Evolutionary conservation across 805 yeast species (phyloP), one percentile per base, ranked within the genome.

Genomic region (Myxozyma vanderwaltii): DNA sequence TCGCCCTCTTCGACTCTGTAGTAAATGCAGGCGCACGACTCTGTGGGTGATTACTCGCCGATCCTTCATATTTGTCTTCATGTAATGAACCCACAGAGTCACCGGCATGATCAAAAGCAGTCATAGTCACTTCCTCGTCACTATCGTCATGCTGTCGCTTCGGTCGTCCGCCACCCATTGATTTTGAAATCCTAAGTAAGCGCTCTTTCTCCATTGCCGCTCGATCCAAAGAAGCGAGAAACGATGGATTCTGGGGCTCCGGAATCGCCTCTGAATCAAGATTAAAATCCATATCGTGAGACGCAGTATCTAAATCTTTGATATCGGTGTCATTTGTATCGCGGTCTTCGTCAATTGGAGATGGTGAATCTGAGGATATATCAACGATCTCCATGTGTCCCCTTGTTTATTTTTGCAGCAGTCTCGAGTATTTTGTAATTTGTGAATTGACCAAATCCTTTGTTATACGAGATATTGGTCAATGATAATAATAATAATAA

Each of bases 151-250:
- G 58, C 21, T n/a, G 41, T 23, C 64, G 58, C 26, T 61, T 61
- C 23, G 61, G 56, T 7, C 64, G 47, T 10, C 59, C 62, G 27
- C 64, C 64, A 6, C 64, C 64, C 10, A 24, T 38, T 15, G 59
- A 41, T 17, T 49, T 24, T 17, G 64, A 47, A 10, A 58, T 39
- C 8, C 65, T 41, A 26, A 53, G 50, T 41, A 62, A 43, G 10
- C 65, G 43, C 39, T 62, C 65, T 5, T 60, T 56, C 29, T 62
- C 65, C 65, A 62, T 62, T 7, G 61, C 59, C 0, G 63, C 58
- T 10, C 65, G 54, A n/a, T 62, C 61, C 15, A 62, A 39, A 23
- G 51, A 15, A 24, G 54, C 53, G 12, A 61, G 40, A 27, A 43
- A 58, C n/a, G 61, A 35, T 40, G 44, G 26, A n/a, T n/a, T n/a